Conservation (phyloP, 2,329 filamentous ascomycete species). For the Hymenotorrendiella dingleyae region DNA sequence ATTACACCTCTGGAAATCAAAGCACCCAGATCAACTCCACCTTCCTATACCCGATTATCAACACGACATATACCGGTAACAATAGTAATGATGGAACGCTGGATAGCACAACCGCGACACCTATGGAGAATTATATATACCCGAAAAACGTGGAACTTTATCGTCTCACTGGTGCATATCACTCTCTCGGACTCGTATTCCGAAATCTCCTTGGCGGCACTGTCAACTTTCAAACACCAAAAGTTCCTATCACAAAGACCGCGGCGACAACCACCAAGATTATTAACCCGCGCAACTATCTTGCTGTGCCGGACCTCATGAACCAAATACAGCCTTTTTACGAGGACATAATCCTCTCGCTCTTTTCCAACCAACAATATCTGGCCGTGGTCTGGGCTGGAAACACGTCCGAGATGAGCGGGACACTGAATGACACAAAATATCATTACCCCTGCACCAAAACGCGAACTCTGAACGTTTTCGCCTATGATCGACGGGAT, state of each 20-base stretch:
- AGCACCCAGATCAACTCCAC: not conserved
- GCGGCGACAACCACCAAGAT: constrained; percentile 1
- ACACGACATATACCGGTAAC: not conserved
- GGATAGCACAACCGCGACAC: constrained; percentile 1
- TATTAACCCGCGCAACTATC: not conserved
- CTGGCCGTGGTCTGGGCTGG: constrained; percentile 4
- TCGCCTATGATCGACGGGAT: not conserved
- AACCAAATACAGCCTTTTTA: constrained; percentile 1
- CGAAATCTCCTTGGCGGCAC: constrained; percentile 1
- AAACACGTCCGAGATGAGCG: not conserved
- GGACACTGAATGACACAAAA: not conserved
- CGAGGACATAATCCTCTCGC: constrained; percentile 6
- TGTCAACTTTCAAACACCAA: not conserved
- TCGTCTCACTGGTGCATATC: not conserved
- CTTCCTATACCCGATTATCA: not conserved
- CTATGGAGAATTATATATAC: not conserved
- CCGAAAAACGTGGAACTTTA: not conserved
- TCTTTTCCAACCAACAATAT: constrained; percentile 5
- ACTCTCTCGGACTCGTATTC: constrained; percentile 2
- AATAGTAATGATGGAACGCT: constrained; percentile 3
- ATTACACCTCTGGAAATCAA: not conserved
- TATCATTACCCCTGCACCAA: not conserved
- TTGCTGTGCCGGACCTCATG: constrained; percentile 1
- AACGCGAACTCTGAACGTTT: constrained; percentile 1
- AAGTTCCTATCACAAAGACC: not conserved